These are phyloP conservation scores for Lathyrus sativus DNA, from an alignment of 306 rosid genomes.

Conservation along the genomic window DNA sequence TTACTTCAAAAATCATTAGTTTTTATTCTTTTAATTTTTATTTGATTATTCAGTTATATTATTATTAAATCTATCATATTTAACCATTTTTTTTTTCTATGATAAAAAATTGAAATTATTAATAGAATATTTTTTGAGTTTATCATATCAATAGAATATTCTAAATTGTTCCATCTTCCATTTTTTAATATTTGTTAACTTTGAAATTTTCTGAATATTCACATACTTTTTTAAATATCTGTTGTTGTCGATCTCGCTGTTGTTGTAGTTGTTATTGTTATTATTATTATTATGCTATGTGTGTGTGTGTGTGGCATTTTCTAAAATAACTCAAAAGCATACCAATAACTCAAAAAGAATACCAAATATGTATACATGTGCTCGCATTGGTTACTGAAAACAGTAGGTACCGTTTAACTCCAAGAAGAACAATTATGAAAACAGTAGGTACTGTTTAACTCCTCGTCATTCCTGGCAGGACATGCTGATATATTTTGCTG, in stretches of 20 bases:
- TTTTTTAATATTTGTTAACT: background rate
- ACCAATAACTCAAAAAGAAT: background rate
- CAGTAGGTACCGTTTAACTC: background rate
- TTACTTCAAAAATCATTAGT: background rate
- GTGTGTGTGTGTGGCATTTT: background rate
- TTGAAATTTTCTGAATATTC: background rate
- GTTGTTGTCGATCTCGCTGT: background rate
- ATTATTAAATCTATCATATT: background rate
- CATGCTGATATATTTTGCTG: conserved; percentile 23
- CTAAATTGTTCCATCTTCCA: background rate
- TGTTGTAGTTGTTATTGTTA: background rate
- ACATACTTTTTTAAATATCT: background rate
- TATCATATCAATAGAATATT: background rate
- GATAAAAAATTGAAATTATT: background rate
- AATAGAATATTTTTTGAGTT: background rate
- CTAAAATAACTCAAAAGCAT: background rate
- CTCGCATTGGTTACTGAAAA: background rate
- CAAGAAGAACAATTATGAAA: conserved; percentile 3
- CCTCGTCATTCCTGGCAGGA: conserved; percentile 16
- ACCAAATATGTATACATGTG: background rate
- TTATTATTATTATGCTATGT: background rate
- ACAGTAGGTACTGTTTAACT: background rate
- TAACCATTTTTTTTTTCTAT: background rate
- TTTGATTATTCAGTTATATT: background rate
- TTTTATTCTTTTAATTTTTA: background rate